Evolutionary conservation across 2,329 filamentous ascomycete genomes (phyloP).

Genomic region (Sclerotiophoma versabilis): DNA sequence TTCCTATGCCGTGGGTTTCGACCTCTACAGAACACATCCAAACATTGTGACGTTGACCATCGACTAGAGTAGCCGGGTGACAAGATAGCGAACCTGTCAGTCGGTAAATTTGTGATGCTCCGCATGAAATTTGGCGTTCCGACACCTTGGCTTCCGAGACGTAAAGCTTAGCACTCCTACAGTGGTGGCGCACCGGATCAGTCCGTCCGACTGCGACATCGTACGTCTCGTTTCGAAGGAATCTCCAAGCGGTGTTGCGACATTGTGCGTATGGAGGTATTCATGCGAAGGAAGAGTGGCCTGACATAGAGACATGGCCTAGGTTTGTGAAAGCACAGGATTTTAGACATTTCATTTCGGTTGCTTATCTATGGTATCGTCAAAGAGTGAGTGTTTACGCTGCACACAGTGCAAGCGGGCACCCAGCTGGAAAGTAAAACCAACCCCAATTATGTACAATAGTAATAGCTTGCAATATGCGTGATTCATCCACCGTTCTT

Average conservation of each 20-base stretch:
- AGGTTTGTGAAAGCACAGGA: neutral
- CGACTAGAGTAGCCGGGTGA: no score
- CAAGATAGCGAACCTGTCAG: no score
- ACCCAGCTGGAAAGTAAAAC: neutral
- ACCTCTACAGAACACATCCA: no score
- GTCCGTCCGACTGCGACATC: neutral
- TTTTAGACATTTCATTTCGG: neutral
- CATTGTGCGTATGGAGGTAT: neutral
- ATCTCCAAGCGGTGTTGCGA: neutral
- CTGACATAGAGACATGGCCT: slow-evolving; percentile 1
- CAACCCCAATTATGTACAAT: slow-evolving; percentile 15
- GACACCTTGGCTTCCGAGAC: slow-evolving; percentile 9
- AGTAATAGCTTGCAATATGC: slow-evolving; percentile 8
- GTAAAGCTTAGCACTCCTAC: slow-evolving; percentile 7
- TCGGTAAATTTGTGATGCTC: no score
- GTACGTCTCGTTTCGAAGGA: neutral
- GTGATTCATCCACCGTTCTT: slow-evolving; percentile 1
- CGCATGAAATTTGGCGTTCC: neutral
- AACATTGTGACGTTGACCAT: no score
- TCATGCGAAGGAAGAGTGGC: slow-evolving; percentile 2
- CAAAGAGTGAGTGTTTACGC: neutral
- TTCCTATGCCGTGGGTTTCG: no score
- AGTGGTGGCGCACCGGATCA: slow-evolving; percentile 2
- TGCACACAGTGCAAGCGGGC: slow-evolving; percentile 11
- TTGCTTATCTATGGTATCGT: slow-evolving; percentile 13